Evolutionary conservation across 306 rosid species (phyloP), one percentile per base, ranked within the genome.

Genomic region (Vigna angularis): DNA sequence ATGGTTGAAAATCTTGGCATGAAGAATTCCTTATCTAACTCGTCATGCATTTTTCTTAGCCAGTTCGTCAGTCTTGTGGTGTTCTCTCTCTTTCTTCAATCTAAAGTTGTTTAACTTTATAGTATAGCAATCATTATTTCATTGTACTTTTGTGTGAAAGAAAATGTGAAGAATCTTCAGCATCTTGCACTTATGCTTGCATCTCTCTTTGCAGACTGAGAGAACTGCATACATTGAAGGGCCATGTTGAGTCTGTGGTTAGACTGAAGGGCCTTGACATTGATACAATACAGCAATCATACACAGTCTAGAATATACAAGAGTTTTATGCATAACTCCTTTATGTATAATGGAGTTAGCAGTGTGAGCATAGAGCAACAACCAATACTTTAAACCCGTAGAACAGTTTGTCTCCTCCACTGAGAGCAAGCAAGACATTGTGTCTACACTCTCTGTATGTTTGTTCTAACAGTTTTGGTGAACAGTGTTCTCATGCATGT

Each of bases 241-340:
- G 94, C 15, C 96, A 79, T 71, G 94, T 93, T 30, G 96, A 91
- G 64, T 91, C 98, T 6, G 94, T 89, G 72, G 94, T 91, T 82
- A 88, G 88, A 78, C 9, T 84, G 36, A 93, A 93, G 77, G 93
- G 93, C 17, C 90, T 92, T 22, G 90, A 90, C 76, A 87, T 92
- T 32, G 81, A 87, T 70, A 79, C 93, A 5, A 93, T 91, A 76
- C 91, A 81, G 71, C 94, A 90, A 83, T 58, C 93, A 57, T 89
- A 90, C 90, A 91, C 93, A 0, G 83, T 89, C 66, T 90, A 72
- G 74, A 79, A 72, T 72, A 58, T 12, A 36, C 8, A 36, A 45
- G 42, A 12, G 20, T 44, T 42, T 57, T 13, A 53, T 18, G 34
- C 32, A 72, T 52, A 42, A n/a, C 22, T 22, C 28, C 7, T 18